Conservation (phyloP, 495 filamentous ascomycete species). For the Astrothelium subdiscretum region DNA sequence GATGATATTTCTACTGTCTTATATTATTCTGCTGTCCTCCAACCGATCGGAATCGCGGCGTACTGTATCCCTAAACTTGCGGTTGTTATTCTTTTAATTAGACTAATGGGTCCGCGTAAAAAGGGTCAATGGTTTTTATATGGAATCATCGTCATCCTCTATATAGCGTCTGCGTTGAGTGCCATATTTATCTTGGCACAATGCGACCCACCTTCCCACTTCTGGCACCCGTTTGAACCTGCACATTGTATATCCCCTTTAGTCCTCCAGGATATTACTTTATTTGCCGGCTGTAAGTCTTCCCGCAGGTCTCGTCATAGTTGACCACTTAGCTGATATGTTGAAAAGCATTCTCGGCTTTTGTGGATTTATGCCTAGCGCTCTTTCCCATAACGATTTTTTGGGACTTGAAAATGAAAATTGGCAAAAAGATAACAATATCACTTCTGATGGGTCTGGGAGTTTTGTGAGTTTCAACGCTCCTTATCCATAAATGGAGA, state of each 20-base stretch:
- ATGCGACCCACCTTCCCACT: not conserved
- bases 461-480: not conserved
- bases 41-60: not conserved
- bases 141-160: not conserved
- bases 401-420: not conserved
- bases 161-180: not conserved
- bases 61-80: not conserved
- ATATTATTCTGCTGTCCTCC: not conserved
- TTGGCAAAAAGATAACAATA: not conserved
- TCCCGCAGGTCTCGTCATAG: not conserved
- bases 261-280: not conserved
- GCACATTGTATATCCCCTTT: not conserved
- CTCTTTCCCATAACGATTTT: not conserved
- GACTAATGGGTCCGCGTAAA: not conserved
- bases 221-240: not conserved
- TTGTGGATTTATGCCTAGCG: not conserved
- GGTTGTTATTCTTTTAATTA: not conserved
- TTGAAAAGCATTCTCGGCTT: not conserved
- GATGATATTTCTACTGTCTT: not conserved
- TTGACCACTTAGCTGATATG: not conserved
- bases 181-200: not conserved
- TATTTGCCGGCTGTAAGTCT: not conserved
- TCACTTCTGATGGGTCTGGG: not conserved
- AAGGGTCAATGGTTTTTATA: not conserved
- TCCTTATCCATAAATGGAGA: not conserved